phyloP scores from a whole-genome alignment of 2,329 filamentous ascomycete species.

The Microthyrium microscopicum region DNA sequence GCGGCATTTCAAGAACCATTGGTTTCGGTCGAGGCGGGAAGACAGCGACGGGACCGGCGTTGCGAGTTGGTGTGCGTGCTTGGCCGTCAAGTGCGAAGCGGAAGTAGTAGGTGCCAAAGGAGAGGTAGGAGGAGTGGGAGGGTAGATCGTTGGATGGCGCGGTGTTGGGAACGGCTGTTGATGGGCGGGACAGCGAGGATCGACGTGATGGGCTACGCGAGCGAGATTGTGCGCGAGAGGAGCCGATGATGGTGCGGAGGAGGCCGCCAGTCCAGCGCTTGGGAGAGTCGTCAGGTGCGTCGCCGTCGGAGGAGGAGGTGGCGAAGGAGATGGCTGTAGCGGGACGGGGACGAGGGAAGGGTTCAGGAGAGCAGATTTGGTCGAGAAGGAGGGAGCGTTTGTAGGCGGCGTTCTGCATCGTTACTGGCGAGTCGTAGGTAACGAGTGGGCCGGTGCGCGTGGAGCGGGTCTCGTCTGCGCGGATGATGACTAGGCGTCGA shows the following conservation, averaged over 20 bases:
- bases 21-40: slow-evolving; percentile 43
- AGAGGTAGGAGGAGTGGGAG: neutral
- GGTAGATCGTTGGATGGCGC: neutral
- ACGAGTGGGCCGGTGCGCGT: no score
- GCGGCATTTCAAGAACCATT: slow-evolving; percentile 47
- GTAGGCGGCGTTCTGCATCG: no score
- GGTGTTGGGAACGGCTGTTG: neutral
- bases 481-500: slow-evolving; percentile 74
- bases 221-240: slow-evolving; percentile 15
- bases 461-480: slow-evolving; percentile 56
- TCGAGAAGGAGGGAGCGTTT: no score
- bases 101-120: no score
- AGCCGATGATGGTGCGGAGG: slow-evolving; percentile 44
- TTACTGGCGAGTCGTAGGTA: no score
- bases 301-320: slow-evolving; percentile 11
- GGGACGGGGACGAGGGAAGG: no score
- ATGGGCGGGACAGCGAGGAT: neutral
- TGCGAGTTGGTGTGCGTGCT: no score
- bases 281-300: slow-evolving; percentile 14
- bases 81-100: slow-evolving; percentile 12
- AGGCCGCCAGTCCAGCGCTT: slow-evolving; percentile 50
- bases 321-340: slow-evolving; percentile 4
- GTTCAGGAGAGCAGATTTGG: no score
- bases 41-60: slow-evolving; percentile 24
- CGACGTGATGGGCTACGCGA: neutral